Base-by-base conservation (phyloP, 495 filamentous ascomycete genomes). In the Lepidopterella palustris region DNA sequence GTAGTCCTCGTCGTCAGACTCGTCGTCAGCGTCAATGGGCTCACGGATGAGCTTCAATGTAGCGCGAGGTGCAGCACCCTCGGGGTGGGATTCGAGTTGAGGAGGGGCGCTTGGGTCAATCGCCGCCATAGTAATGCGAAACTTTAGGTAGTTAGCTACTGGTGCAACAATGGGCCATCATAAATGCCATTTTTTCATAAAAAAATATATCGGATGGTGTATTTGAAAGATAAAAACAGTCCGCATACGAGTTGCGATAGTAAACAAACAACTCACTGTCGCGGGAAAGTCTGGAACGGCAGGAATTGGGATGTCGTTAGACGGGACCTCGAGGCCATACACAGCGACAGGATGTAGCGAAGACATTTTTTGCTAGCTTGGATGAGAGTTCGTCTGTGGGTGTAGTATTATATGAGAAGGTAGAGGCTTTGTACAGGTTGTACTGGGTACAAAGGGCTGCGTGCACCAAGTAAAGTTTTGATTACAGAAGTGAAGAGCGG, bases 71-170 rank as follows among this genome's bases (percentile, higher is more conserved):
- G 78, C 80, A 53, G 76, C 75, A 72, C 78, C 80, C 47, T 84
- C 76, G 57, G 84, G 78, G 76, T 32, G 80, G 18, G 25, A 80
- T 32, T 82, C 79, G 57, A 85, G 82, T 42, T 67, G 57, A 39
- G 87, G 84, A 48, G 76, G 78, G 61, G 88, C 87, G 67, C 83
- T 87, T 31, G 93, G 93, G 72, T 99, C 92, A 67, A 99, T 85
- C 66, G 93, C 93, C 67, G 95, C 93, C 93, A 99, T 99, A 68
- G 90, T 97, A 64, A 99, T 87, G 67, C 89, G 91, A 77, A 96
- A 90, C 92, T 96, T 65, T 13, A 29, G 25, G n/a, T 26, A 57
- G 55, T 60, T 29, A 72, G 58, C 69, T 50, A 67, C 55, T 50
- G 18, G 20, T 32, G 13, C 31, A 23, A 40, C 25, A 21, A 48